Evolutionary conservation across 1,139 yeast genomes (phyloP).

Genomic region (Lodderomyces theae): DNA sequence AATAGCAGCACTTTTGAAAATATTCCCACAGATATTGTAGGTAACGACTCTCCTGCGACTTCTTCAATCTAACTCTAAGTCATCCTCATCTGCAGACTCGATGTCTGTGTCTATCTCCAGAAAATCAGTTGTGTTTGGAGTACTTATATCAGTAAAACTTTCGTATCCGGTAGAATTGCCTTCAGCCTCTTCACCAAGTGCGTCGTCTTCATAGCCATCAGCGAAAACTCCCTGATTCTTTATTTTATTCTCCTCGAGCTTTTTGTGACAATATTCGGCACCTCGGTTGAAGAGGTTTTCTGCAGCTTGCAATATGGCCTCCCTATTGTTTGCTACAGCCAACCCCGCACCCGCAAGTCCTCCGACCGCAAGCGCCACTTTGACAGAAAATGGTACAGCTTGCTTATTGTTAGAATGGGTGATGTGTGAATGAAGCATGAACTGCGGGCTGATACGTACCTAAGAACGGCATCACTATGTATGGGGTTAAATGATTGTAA

Average conservation of each 20-base stretch:
- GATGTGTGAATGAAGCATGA: neutral
- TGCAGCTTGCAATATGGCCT: slow-evolving; percentile 31
- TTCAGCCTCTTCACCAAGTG: slow-evolving; percentile 23
- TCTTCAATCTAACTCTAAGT: slow-evolving; percentile 7
- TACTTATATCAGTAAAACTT: slow-evolving; percentile 22
- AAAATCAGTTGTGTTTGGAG: slow-evolving; percentile 20
- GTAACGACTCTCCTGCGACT: no score
- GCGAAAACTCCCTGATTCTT: slow-evolving; percentile 24
- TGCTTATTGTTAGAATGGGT: slow-evolving; percentile 8
- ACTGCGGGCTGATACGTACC: neutral
- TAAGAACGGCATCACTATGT: no score
- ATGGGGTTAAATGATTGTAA: neutral
- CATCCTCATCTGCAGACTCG: slow-evolving; percentile 16
- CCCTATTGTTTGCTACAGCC: slow-evolving; percentile 35
- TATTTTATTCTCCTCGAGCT: slow-evolving; percentile 21
- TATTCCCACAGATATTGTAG: no score
- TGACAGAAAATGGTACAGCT: slow-evolving; percentile 38
- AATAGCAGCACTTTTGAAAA: no score
- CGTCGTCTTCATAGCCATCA: slow-evolving; percentile 25
- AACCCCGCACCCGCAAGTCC: slow-evolving; percentile 40
- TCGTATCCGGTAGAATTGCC: slow-evolving; percentile 13
- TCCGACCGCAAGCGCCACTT: slow-evolving; percentile 39
- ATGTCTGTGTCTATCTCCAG: slow-evolving; percentile 11
- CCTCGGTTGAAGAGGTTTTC: slow-evolving; percentile 34
- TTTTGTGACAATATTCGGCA: slow-evolving; percentile 33